Conservation (phyloP, 2,329 filamentous ascomycete species). For the Nemania sp. region DNA sequence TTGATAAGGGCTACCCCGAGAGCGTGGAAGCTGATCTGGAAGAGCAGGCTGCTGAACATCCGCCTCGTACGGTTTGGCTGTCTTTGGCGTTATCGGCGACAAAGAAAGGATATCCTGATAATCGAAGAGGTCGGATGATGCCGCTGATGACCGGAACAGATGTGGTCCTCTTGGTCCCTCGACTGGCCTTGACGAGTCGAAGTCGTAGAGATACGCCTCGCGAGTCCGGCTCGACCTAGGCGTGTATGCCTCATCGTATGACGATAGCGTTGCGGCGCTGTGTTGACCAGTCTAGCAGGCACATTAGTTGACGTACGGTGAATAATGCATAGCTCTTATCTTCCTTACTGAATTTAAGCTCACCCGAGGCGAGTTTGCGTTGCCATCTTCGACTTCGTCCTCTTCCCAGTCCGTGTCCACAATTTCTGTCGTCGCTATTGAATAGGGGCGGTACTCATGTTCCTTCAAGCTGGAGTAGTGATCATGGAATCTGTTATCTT, state of each 20-base stretch:
- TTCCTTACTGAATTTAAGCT: slow-evolving; percentile 75
- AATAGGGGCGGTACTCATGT: slow-evolving; percentile 63
- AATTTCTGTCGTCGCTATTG: slow-evolving; percentile 71
- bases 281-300: slow-evolving; percentile 64
- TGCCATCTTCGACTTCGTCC: slow-evolving; percentile 63
- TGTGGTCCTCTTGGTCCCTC: slow-evolving; percentile 85
- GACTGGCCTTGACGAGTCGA: slow-evolving; percentile 66
- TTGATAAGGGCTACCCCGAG: slow-evolving; percentile 51
- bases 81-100: slow-evolving; percentile 74
- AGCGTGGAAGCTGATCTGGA: slow-evolving; percentile 45
- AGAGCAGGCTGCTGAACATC: slow-evolving; percentile 45
- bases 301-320: slow-evolving; percentile 13
- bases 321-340: slow-evolving; percentile 39
- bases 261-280: slow-evolving; percentile 85
- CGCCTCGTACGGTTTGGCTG: slow-evolving; percentile 47
- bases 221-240: slow-evolving; percentile 69
- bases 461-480: slow-evolving; percentile 66
- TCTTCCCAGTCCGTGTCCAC: slow-evolving; percentile 78
- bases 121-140: slow-evolving; percentile 56
- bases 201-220: slow-evolving; percentile 64
- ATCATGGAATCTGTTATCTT: slow-evolving; percentile 56
- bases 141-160: slow-evolving; percentile 74
- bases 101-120: slow-evolving; percentile 65
- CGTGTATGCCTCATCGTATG: slow-evolving; percentile 81
- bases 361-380: slow-evolving; percentile 63